Evolutionary conservation across 2,329 filamentous ascomycete species (phyloP).

Genomic region (Lasiodiplodia gonubiensis): DNA sequence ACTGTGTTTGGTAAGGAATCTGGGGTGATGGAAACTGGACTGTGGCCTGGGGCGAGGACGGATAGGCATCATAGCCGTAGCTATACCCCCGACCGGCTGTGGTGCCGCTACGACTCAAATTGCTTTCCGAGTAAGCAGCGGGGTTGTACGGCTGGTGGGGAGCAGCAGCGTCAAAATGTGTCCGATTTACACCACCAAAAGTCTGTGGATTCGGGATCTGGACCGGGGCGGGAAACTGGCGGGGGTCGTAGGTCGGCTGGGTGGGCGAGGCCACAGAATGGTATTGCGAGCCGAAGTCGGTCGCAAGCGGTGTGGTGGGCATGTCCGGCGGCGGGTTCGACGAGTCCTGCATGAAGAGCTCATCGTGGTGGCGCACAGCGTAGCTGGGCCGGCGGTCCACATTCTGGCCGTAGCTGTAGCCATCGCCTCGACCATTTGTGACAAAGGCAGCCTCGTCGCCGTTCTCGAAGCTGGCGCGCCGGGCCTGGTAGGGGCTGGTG

Average conservation of each 20-base stretch:
- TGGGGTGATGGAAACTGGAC: constrained; percentile 23
- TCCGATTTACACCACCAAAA: constrained; percentile 53
- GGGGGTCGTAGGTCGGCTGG: constrained; percentile 64
- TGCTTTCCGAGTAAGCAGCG: constrained; percentile 50
- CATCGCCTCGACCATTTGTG: constrained; percentile 41
- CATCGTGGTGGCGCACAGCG: constrained; percentile 55
- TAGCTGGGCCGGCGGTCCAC: constrained; percentile 41
- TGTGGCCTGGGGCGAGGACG: constrained; percentile 31
- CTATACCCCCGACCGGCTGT: constrained; percentile 45
- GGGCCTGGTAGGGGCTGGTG: constrained; percentile 48
- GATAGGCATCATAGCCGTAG: constrained; percentile 33
- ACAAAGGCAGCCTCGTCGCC: constrained; percentile 70
- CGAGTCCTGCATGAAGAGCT: constrained; percentile 63
- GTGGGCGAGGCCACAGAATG: constrained; percentile 50
- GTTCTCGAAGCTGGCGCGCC: constrained; percentile 75
- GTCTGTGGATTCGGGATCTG: constrained; percentile 66
- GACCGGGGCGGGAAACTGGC: constrained; percentile 59
- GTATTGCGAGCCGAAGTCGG: constrained; percentile 60
- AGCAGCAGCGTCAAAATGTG: constrained; percentile 39
- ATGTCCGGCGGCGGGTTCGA: constrained; percentile 37
- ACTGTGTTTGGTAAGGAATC: constrained; percentile 24
- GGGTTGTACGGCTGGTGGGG: constrained; percentile 52
- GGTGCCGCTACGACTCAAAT: constrained; percentile 34
- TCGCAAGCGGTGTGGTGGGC: constrained; percentile 31
- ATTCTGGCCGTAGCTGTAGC: constrained; percentile 44